Percentiles rank a stretch among this genome's conserved stretches.
These are phyloP conservation scores for Aureobasidium sp. DNA, from an alignment of 2,329 filamentous ascomycete species.

Conservation along the genomic window DNA sequence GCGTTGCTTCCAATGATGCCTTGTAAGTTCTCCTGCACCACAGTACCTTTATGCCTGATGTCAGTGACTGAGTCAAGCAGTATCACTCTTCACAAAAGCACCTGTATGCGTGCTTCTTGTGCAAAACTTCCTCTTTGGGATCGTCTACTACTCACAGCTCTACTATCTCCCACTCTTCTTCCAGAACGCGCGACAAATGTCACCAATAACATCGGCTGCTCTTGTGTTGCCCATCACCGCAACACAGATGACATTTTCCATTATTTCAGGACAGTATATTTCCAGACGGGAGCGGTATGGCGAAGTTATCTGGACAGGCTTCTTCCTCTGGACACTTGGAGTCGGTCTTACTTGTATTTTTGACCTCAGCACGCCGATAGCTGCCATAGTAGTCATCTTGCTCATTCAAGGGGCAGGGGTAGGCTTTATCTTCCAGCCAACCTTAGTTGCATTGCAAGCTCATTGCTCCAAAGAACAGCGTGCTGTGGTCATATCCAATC, in stretches of 20 bases:
- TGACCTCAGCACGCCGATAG: conserved; percentile 35
- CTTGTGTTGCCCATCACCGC: conserved; percentile 43
- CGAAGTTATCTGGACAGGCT: conserved; percentile 46
- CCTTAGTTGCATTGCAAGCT: conserved; percentile 40
- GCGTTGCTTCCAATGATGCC: conserved; percentile 46
- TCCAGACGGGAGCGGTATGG: conserved; percentile 49
- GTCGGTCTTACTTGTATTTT: conserved; percentile 46
- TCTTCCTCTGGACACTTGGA: conserved; percentile 43
- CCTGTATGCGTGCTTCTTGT: neutral
- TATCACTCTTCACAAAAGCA: neutral
- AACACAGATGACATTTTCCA: conserved; percentile 38
- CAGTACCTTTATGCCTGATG: too few species aligned
- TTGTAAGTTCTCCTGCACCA: neutral
- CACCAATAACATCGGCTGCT: conserved; percentile 41
- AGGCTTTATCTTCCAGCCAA: conserved; percentile 45
- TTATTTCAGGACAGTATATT: conserved; percentile 49
- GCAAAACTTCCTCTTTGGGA: neutral
- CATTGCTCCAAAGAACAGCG: conserved; percentile 49
- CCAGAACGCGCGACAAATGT: conserved; percentile 45
- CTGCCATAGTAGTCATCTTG: conserved; percentile 42
- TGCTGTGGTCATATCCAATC: conserved; percentile 52
- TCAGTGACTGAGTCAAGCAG: neutral
- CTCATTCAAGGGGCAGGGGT: conserved; percentile 45
- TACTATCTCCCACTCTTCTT: conserved; percentile 52
- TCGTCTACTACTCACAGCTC: conserved; percentile 21